Percentiles rank a stretch among this genome's conserved stretches.
Conservation (phyloP, 495 filamentous ascomycete species). For the Neurospora sp. region DNA sequence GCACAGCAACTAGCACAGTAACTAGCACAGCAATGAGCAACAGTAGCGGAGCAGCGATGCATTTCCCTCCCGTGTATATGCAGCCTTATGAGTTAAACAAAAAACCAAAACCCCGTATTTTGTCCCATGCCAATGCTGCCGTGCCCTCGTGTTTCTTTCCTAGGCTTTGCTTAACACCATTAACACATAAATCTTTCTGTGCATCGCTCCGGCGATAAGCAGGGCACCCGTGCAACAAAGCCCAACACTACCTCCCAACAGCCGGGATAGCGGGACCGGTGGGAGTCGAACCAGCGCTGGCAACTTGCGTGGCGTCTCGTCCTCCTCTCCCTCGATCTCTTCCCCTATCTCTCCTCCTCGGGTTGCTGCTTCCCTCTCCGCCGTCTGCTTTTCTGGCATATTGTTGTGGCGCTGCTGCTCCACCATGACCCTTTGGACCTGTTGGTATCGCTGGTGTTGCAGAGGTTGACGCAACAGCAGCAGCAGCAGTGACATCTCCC, state of each 20-base stretch:
- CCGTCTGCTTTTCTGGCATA: not conserved
- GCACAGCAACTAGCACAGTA: not conserved
- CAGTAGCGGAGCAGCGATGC: not conserved
- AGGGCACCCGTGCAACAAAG: not conserved
- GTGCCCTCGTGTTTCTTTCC: not conserved
- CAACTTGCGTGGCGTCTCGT: not conserved
- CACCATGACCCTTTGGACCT: not conserved
- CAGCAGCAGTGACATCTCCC: not conserved
- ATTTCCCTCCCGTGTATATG: not conserved
- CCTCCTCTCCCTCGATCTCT: slow-evolving; percentile 3
- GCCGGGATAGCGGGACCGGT: not conserved
- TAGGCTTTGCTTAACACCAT: not conserved
- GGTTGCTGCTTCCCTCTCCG: not conserved
- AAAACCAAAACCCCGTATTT: not conserved
- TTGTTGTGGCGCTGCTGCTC: not conserved
- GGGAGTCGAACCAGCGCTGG: not conserved
- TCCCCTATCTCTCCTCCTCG: not conserved
- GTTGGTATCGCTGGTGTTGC: not conserved
- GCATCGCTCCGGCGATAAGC: not conserved
- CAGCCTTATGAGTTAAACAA: not conserved
- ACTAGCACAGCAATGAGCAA: not conserved
- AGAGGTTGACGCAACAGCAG: not conserved
- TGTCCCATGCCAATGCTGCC: not conserved
- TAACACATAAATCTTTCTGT: not conserved
- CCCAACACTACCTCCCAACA: not conserved